Conservation (phyloP, 2,329 filamentous ascomycete species). For the Mycocentrospora acerina region DNA sequence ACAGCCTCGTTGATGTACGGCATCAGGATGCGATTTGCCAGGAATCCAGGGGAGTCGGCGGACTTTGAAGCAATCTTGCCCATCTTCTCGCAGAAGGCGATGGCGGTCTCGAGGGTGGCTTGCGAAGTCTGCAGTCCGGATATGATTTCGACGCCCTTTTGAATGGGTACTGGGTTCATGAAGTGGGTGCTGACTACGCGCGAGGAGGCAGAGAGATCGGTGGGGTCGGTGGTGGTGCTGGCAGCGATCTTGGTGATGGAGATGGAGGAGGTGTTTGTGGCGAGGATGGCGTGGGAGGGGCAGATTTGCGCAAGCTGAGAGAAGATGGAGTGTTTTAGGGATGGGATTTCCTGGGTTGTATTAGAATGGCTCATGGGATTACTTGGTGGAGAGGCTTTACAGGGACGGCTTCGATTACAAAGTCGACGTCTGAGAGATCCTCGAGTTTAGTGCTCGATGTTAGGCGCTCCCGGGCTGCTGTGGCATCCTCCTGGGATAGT, state of each 20-base stretch:
- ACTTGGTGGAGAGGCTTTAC: constrained; percentile 16
- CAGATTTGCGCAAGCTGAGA: constrained; percentile 77
- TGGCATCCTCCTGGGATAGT: constrained; percentile 78
- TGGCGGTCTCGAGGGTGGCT: constrained; percentile 76
- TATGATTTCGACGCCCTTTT: constrained; percentile 98
- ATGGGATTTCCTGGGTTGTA: constrained; percentile 66
- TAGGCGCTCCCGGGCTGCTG: constrained; percentile 70
- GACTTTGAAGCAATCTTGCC: constrained; percentile 88
- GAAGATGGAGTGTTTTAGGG: constrained; percentile 88
- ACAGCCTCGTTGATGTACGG: constrained; percentile 99
- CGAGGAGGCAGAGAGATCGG: constrained; percentile 75
- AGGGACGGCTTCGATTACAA: constrained; percentile 96
- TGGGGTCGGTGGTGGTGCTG: constrained; percentile 75
- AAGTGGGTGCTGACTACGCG: constrained; percentile 96
- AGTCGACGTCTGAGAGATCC: constrained; percentile 80
- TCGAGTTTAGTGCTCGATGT: constrained; percentile 72
- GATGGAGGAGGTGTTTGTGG: constrained; percentile 98
- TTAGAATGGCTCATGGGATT: constrained; percentile 1
- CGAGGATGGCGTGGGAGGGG: constrained; percentile 81
- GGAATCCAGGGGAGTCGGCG: constrained; percentile 87
- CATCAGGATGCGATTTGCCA: constrained; percentile 97
- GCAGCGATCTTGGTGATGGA: constrained; percentile 96
- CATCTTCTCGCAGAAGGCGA: constrained; percentile 87
- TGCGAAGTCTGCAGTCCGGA: constrained; percentile 87
- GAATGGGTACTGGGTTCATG: constrained; percentile 97